Base-by-base conservation (phyloP, 23 red algal genomes). In the Gracilaria vermiculophylla region DNA sequence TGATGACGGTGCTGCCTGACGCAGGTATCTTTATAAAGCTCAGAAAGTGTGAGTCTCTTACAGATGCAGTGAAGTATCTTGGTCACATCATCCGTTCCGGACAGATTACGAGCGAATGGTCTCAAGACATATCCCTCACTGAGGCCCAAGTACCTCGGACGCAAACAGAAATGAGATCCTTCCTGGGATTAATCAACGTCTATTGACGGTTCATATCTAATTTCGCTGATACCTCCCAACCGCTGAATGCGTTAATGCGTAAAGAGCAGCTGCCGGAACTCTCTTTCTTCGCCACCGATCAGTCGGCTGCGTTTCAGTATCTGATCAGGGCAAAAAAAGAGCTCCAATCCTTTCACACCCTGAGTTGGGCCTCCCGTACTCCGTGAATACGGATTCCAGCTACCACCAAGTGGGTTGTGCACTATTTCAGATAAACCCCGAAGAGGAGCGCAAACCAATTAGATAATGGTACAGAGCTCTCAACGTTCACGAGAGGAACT, bases 341-440 rank as follows among this genome's bases (percentile, higher is more conserved):
- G n/a, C n/a, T n/a, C n/a, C n/a, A n/a, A n/a, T n/a, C n/a, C n/a
- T n/a, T n/a, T n/a, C n/a, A n/a, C n/a, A n/a, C n/a, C n/a, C n/a
- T n/a, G n/a, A n/a, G n/a, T n/a, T n/a, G n/a, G n/a, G n/a, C n/a
- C n/a, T n/a, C n/a, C n/a, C n/a, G n/a, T n/a, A 49, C 7, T 13
- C 56, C 56, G 20, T 9, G 56, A 31, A 13, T 31, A 62, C 56
- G 10, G 56, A 13, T n/a, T 62, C 56, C 6, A 62, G 19, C 27
- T 9, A 62, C 56, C 20, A 62, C 56, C 27, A 62, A 62, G 56
- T 62, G 10, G 56, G 67, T 33, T 75, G 66, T 51, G 31, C 36
- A 5, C 62, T 89, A 25, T 47, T 50, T 32, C 84, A 89, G 44
- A 78, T n/a, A n/a, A n/a, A n/a, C n/a, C n/a, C n/a, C n/a, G n/a